Conservation (phyloP, 1,284 basidiomycete genomes). For the Sparassis latifolia region DNA sequence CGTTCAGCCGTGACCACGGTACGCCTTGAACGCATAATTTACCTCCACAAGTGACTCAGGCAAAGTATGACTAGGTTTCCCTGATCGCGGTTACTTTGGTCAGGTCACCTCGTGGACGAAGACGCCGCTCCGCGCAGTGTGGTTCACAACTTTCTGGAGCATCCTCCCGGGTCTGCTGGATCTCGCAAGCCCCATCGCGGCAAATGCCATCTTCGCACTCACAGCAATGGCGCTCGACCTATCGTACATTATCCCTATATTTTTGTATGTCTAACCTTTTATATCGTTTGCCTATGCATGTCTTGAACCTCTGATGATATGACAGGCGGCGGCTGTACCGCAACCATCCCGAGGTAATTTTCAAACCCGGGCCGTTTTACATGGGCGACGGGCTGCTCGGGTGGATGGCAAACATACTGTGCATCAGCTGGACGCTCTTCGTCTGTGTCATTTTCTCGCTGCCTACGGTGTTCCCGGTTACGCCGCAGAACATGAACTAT, state of each 20-base stretch:
- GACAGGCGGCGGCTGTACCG: conserved; percentile 56
- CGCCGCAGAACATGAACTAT: conserved; percentile 72
- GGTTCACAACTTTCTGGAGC: conserved; percentile 65
- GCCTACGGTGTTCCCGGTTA: conserved; percentile 68
- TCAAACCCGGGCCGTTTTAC: conserved; percentile 87
- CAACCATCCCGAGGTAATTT: conserved; percentile 79
- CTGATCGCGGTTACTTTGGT: conserved; percentile 79
- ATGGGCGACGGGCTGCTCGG: conserved; percentile 73
- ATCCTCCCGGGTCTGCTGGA: conserved; percentile 72
- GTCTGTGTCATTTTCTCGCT: conserved; percentile 68
- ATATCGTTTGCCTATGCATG: too few species aligned
- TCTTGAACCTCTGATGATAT: not conserved
- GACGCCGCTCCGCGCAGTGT: conserved; percentile 82
- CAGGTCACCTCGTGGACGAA: conserved; percentile 56
- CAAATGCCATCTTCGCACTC: conserved; percentile 79
- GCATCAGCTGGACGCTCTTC: conserved; percentile 67
- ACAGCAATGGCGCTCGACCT: conserved; percentile 70
- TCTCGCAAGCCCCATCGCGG: conserved; percentile 73
- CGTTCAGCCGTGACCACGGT: conserved; percentile 83
- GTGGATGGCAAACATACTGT: conserved; percentile 56
- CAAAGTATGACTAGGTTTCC: conserved; percentile 45
- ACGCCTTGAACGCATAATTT: conserved; percentile 6
- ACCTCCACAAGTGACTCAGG: not conserved
- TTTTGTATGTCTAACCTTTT: conserved; percentile 31
- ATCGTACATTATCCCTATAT: conserved; percentile 72